Evolutionary conservation across 768 basidiomycete species (phyloP).

Genomic region (Suillus tomentosus): DNA sequence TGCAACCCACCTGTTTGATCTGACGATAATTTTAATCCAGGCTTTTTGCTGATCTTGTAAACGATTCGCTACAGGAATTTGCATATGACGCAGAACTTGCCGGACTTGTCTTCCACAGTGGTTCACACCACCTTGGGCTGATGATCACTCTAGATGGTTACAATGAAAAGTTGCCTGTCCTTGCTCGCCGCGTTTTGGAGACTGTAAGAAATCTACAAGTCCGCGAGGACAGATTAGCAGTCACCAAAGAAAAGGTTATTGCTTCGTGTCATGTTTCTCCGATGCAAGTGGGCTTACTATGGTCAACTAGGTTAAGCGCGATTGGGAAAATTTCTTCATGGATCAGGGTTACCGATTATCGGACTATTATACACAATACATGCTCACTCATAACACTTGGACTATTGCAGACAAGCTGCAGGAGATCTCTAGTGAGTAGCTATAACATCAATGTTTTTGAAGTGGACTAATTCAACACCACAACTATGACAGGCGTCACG

Average conservation of each 20-base stretch:
- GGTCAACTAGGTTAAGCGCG: constrained; percentile 58
- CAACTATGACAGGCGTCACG: constrained; percentile 57
- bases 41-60: constrained; percentile 82
- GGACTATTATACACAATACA: constrained; percentile 72
- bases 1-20: not conserved
- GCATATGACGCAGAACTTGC: constrained; percentile 93
- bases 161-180: constrained; percentile 84
- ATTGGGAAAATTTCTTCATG: constrained; percentile 87
- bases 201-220: constrained; percentile 66
- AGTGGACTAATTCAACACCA: not conserved
- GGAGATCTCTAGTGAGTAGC: constrained; percentile 68
- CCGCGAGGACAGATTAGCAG: constrained; percentile 68
- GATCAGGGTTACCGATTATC: constrained; percentile 81
- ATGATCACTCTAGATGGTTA: constrained; percentile 77
- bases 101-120: constrained; percentile 75
- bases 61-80: constrained; percentile 87
- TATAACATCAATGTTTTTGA: not conserved
- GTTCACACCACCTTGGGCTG: constrained; percentile 64
- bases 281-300: constrained; percentile 8
- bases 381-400: constrained; percentile 73
- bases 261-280: constrained; percentile 1
- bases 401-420: constrained; percentile 74
- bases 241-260: constrained; percentile 83
- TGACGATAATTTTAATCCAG: constrained; percentile 38
- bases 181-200: constrained; percentile 72